Conservation (phyloP, 2,329 filamentous ascomycete species). For the Chrysoporthe austroafricana region DNA sequence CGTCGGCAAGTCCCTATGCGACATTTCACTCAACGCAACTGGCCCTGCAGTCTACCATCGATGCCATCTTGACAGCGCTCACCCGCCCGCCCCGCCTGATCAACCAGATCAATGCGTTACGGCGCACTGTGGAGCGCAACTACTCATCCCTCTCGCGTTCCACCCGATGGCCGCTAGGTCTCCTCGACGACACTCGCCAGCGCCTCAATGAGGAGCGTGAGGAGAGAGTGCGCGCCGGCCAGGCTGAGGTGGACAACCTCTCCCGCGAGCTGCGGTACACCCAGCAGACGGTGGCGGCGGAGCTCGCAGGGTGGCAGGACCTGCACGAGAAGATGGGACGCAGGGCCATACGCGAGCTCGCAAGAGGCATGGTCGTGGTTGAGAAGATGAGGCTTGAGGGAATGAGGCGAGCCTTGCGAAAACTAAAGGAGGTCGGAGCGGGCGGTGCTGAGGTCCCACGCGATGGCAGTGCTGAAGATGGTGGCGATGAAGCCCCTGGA, state of each 20-base stretch:
- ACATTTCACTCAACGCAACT: conserved; percentile 77
- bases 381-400: conserved; percentile 81
- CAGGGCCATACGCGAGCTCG: conserved; percentile 75
- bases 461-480: conserved; percentile 1
- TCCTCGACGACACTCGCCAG: conserved; percentile 86
- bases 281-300: conserved; percentile 88
- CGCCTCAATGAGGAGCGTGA: conserved; percentile 83
- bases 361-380: conserved; percentile 74
- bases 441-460: neutral
- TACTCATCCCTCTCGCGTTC: conserved; percentile 74
- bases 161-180: conserved; percentile 77
- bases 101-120: conserved; percentile 71
- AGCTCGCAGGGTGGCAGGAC: conserved; percentile 93
- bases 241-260: conserved; percentile 73
- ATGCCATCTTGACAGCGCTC: conserved; percentile 78
- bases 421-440: conserved; percentile 45
- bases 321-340: conserved; percentile 79
- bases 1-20: conserved; percentile 73
- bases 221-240: conserved; percentile 72
- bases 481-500: neutral
- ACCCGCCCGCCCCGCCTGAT: conserved; percentile 80
- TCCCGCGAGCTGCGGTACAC: conserved; percentile 85
- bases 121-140: conserved; percentile 77
- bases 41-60: conserved; percentile 81
- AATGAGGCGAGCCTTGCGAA: conserved; percentile 78